These are phyloP conservation scores for Collariella sp. DNA, from an alignment of 495 filamentous ascomycete species.

Conservation along the genomic window DNA sequence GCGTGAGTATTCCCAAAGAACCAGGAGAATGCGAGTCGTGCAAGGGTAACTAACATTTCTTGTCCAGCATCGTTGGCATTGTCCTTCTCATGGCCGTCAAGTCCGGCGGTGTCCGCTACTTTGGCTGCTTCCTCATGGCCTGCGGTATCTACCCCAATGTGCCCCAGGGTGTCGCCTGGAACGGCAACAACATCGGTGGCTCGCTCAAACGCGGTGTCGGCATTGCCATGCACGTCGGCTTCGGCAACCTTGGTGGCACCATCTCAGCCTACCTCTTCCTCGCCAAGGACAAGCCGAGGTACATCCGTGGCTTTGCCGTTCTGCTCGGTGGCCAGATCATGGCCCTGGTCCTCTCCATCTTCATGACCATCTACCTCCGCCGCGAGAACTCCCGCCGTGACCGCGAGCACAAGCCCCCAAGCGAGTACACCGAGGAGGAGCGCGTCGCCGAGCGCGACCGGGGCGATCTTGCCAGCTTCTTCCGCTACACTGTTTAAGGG, in stretches of 20 bases:
- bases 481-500: conserved; percentile 44
- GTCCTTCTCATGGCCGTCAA: conserved; percentile 49
- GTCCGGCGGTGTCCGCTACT: conserved; percentile 47
- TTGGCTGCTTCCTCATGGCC: conserved; percentile 60
- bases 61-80: conserved; percentile 48
- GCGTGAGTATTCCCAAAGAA: conserved; percentile 19
- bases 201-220: conserved; percentile 71
- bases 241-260: conserved; percentile 67
- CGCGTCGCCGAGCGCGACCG: conserved; percentile 35
- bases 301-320: conserved; percentile 50
- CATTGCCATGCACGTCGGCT: conserved; percentile 75
- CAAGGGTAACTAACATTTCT: conserved; percentile 27
- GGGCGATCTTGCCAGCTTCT: conserved; percentile 47
- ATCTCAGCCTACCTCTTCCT: conserved; percentile 65
- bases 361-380: conserved; percentile 51
- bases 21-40: background rate
- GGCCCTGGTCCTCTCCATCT: conserved; percentile 41
- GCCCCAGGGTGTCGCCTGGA: conserved; percentile 69
- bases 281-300: conserved; percentile 49
- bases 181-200: conserved; percentile 73
- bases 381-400: conserved; percentile 53
- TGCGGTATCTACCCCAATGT: conserved; percentile 67
- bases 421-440: conserved; percentile 42
- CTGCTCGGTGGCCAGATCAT: conserved; percentile 39
- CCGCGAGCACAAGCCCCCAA: conserved; percentile 34